phyloP scores from a whole-genome alignment of 2,329 filamentous ascomycete genomes.

The Coniosporium tulheliwenetii region DNA sequence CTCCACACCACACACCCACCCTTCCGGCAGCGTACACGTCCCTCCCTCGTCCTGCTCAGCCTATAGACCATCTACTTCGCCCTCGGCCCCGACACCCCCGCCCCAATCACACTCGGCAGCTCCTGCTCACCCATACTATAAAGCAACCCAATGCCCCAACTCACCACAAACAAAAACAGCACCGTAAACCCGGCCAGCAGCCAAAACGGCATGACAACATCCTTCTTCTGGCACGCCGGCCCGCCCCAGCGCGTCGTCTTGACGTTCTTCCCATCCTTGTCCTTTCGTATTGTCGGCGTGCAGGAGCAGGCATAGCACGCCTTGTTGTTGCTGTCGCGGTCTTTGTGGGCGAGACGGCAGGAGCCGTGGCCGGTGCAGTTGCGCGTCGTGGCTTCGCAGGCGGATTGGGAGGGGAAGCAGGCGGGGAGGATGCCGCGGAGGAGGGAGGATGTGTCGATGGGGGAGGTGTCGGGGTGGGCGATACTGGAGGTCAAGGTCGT shows the following conservation, averaged over 20 bases:
- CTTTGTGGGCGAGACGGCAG: slow-evolving; percentile 53
- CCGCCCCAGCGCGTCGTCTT: slow-evolving; percentile 70
- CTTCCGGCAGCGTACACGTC: too few species aligned
- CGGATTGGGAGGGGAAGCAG: slow-evolving; percentile 58
- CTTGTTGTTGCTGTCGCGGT: slow-evolving; percentile 23
- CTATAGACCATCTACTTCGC: slow-evolving; percentile 17
- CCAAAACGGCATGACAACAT: slow-evolving; percentile 81
- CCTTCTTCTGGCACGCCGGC: slow-evolving; percentile 75
- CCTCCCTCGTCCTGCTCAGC: too few species aligned
- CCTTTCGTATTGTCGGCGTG: slow-evolving; percentile 36
- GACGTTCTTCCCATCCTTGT: slow-evolving; percentile 29
- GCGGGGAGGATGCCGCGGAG: slow-evolving; percentile 43
- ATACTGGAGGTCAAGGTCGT: slow-evolving; percentile 6
- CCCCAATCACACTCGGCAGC: slow-evolving; percentile 88
- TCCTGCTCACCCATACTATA: slow-evolving; percentile 75
- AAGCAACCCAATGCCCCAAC: slow-evolving; percentile 60
- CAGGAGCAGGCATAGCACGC: slow-evolving; percentile 73
- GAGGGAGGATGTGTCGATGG: slow-evolving; percentile 18
- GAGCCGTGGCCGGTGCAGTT: slow-evolving; percentile 70
- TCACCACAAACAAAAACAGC: slow-evolving; percentile 49
- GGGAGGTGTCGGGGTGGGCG: slow-evolving; percentile 12
- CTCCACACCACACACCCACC: too few species aligned
- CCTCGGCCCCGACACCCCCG: slow-evolving; percentile 64
- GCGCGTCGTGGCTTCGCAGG: slow-evolving; percentile 55
- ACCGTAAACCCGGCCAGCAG: slow-evolving; percentile 64